phyloP scores from a whole-genome alignment of 805 yeast genomes.

The Yamadazyma sp. region DNA sequence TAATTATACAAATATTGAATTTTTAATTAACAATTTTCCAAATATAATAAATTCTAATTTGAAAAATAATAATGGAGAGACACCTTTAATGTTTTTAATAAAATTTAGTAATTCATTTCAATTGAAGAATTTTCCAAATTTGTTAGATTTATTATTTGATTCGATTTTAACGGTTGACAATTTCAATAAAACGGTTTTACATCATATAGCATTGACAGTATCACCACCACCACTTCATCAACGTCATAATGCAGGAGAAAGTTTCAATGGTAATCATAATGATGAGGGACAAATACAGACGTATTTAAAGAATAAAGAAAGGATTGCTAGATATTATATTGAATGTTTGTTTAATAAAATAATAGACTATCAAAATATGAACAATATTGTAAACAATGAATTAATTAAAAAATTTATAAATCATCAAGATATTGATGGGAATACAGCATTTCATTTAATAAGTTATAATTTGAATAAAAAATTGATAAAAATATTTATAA shows the following conservation, averaged over 20 bases:
- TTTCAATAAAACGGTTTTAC: constrained; percentile 39
- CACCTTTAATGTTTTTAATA: constrained; percentile 58
- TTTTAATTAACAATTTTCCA: constrained; percentile 57
- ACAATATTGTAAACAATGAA: constrained; percentile 16
- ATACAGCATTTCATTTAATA: constrained; percentile 90
- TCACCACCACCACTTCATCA: constrained; percentile 9
- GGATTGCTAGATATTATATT: constrained; percentile 37
- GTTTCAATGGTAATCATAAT: constrained; percentile 10
- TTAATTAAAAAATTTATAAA: constrained; percentile 57
- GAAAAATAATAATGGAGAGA: constrained; percentile 82
- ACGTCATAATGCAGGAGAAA: constrained; percentile 1
- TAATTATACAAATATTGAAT: constrained; percentile 62
- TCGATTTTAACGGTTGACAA: constrained; percentile 36
- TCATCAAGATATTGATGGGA: constrained; percentile 90
- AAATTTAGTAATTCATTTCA: constrained; percentile 39
- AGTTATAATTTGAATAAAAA: constrained; percentile 71
- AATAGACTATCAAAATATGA: constrained; percentile 20
- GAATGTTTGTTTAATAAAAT: constrained; percentile 34
- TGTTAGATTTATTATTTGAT: constrained; percentile 33
- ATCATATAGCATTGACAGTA: constrained; percentile 36
- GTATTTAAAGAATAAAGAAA: constrained; percentile 29
- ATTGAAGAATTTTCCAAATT: constrained; percentile 32
- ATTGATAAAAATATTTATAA: constrained; percentile 77
- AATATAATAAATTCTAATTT: constrained; percentile 66
- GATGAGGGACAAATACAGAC: constrained; percentile 13